Conservation (phyloP, 352 stramenopile species). For the Globisporangium spinosum region DNA sequence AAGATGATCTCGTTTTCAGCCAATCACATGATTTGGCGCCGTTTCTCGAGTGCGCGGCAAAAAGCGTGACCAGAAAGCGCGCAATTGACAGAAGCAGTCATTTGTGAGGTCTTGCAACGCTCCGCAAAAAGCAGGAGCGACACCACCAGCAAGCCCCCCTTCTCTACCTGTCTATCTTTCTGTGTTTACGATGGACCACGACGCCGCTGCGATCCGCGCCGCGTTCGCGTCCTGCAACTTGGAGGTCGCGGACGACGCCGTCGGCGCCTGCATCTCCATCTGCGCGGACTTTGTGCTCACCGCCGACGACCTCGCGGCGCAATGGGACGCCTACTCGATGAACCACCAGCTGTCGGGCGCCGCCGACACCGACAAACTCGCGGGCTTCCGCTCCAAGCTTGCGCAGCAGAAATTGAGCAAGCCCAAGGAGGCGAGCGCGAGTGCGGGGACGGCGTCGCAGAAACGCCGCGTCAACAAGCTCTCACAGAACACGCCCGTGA, state of each 20-base stretch:
- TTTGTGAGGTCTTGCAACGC: not conserved
- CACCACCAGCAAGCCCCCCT: not conserved
- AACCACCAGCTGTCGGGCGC: slow-evolving; percentile 70
- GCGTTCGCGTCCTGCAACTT: slow-evolving; percentile 75
- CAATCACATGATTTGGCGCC: slow-evolving; percentile 40
- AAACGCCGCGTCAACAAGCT: slow-evolving; percentile 42
- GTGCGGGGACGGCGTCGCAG: slow-evolving; percentile 32
- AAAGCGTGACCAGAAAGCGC: not conserved
- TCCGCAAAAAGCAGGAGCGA: not conserved
- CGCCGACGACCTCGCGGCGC: slow-evolving; percentile 70
- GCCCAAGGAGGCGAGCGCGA: slow-evolving; percentile 27
- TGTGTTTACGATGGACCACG: slow-evolving; percentile 38
- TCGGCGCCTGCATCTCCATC: slow-evolving; percentile 62
- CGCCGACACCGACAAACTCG: slow-evolving; percentile 53
- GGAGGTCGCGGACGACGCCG: slow-evolving; percentile 63
- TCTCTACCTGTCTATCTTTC: not conserved
- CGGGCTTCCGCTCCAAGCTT: slow-evolving; percentile 68
- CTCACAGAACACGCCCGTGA: slow-evolving; percentile 38
- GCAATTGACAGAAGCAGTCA: not conserved
- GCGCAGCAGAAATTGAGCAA: slow-evolving; percentile 49
- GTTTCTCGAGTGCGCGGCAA: slow-evolving; percentile 15
- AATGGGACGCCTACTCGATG: slow-evolving; percentile 86
- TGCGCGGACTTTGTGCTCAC: slow-evolving; percentile 75
- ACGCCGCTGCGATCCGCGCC: slow-evolving; percentile 54
- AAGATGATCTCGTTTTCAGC: not conserved